A percentile compares a stretch with the other conserved stretches of the same genome.
phyloP scores from a whole-genome alignment of 176 grass and related monocot species.

The Neostapfia colusana region DNA sequence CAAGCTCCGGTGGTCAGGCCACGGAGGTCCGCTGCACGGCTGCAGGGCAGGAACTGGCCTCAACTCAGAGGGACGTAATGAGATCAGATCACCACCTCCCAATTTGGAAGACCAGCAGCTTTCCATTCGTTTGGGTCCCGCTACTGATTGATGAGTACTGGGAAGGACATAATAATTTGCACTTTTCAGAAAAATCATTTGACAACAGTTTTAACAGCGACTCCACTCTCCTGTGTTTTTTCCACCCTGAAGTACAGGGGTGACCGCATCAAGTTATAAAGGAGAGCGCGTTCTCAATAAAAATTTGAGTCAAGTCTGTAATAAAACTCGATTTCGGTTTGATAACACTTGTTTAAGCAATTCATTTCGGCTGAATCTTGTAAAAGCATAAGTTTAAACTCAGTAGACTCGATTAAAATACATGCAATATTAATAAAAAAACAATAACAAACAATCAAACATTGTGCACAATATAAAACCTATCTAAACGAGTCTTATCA shows the following conservation, averaged over 20 bases:
- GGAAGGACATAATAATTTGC: constrained; percentile 1
- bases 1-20: constrained; percentile 13
- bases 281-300: no score
- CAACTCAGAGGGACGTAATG: not conserved
- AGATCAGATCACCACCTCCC: constrained; percentile 9
- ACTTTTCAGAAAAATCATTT: constrained; percentile 35
- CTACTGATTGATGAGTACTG: not conserved
- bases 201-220: not conserved
- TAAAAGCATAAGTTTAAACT: no score
- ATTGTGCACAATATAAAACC: no score
- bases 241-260: not conserved
- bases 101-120: constrained; percentile 25
- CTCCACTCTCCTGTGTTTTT: no score
- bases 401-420: no score
- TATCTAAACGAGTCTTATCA: no score
- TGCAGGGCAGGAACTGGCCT: constrained; percentile 6
- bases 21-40: not conserved
- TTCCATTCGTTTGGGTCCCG: not conserved
- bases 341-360: no score
- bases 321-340: no score
- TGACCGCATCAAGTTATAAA: not conserved
- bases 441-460: no score
- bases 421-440: no score
- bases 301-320: no score
- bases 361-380: no score